phyloP scores from a whole-genome alignment of 176 grass and related monocot species.

The Oryza meridionalis region DNA sequence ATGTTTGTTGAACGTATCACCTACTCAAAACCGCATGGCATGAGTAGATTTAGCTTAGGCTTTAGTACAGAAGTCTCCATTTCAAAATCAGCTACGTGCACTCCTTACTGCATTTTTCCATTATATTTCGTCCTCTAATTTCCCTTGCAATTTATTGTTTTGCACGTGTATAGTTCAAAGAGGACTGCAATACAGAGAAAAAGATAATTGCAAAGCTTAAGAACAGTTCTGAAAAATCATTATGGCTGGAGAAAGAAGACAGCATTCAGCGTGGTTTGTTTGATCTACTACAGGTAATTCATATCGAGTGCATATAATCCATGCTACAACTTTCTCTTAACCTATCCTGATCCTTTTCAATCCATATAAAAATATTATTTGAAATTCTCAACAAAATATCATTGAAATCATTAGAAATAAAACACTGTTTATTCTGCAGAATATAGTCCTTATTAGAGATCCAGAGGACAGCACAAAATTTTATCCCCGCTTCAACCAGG shows the following conservation, averaged over 20 bases:
- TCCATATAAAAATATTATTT: slow-evolving; percentile 17
- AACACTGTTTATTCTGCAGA: slow-evolving; percentile 54
- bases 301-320: neutral
- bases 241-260: slow-evolving; percentile 91
- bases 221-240: slow-evolving; percentile 74
- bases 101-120: slow-evolving; percentile 3
- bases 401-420: slow-evolving; percentile 36
- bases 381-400: neutral
- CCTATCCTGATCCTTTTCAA: neutral
- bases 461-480: slow-evolving; percentile 82
- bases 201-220: slow-evolving; percentile 88
- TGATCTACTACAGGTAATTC: slow-evolving; percentile 83
- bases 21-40: slow-evolving; percentile 11
- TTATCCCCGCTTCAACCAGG: slow-evolving; percentile 96
- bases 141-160: slow-evolving; percentile 8
- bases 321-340: slow-evolving; percentile 15
- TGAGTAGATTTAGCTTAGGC: neutral
- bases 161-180: slow-evolving; percentile 82
- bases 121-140: slow-evolving; percentile 17
- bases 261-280: slow-evolving; percentile 69
- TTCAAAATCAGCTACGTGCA: neutral
- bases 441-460: slow-evolving; percentile 96
- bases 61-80: slow-evolving; percentile 13
- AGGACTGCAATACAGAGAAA: slow-evolving; percentile 98
- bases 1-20: slow-evolving; percentile 19